Evolutionary conservation across 179 eudicot genomes (phyloP).

Genomic region (Monotropa hypopitys): DNA sequence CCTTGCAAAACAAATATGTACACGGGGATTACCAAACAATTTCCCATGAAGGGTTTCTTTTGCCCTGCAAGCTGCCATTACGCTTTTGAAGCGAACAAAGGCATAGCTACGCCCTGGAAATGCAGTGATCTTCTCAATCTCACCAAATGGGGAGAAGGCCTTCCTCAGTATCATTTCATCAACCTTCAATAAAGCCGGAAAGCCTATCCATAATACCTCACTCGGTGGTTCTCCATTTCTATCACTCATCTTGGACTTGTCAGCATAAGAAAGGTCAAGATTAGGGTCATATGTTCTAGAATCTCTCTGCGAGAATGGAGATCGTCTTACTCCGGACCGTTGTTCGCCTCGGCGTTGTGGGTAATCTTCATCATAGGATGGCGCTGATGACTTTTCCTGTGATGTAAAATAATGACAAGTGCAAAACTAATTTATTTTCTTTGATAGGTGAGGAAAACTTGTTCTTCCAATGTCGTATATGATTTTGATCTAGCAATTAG

Average conservation of each 20-base stretch:
- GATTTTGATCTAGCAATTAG: not conserved
- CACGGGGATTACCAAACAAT: constrained; percentile 75
- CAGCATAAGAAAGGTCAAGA: constrained; percentile 33
- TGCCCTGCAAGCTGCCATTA: constrained; percentile 57
- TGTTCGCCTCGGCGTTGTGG: constrained; percentile 33
- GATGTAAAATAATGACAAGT: constrained; percentile 18
- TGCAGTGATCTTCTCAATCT: constrained; percentile 62
- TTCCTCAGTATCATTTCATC: constrained; percentile 50
- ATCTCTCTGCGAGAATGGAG: constrained; percentile 40
- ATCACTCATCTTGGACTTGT: constrained; percentile 31
- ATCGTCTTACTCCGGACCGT: constrained; percentile 31
- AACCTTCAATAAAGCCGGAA: constrained; percentile 55
- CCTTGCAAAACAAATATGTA: constrained; percentile 62
- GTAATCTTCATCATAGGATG: constrained; percentile 40
- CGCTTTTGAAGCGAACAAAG: constrained; percentile 49
- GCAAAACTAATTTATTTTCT: constrained; percentile 3
- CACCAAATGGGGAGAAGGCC: constrained; percentile 79
- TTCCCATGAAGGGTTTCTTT: constrained; percentile 76
- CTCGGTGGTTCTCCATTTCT: constrained; percentile 49
- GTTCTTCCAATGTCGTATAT: not conserved
- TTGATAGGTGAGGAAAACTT: not conserved
- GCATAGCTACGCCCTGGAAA: constrained; percentile 77
- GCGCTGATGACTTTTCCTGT: constrained; percentile 58
- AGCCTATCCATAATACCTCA: constrained; percentile 75
- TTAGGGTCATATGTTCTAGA: constrained; percentile 31